Percentiles rank a stretch among this genome's conserved stretches.
These are phyloP conservation scores for Boletellus sp. DNA, from an alignment of 768 basidiomycete genomes.

Conservation along the genomic window DNA sequence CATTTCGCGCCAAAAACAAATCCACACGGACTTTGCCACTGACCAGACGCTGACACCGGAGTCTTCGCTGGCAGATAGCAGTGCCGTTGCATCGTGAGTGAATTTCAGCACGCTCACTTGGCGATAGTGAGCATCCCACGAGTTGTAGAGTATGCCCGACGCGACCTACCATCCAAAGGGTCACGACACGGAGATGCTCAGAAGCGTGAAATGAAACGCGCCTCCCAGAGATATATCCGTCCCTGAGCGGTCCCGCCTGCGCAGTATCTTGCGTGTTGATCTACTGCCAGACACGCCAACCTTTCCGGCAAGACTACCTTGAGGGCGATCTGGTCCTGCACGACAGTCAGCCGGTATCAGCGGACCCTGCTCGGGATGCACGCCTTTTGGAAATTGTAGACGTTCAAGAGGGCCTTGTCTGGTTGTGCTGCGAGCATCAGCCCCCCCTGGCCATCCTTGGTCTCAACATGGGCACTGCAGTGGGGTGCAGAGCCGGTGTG, in stretches of 20 bases:
- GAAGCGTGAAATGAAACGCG: conserved; percentile 35
- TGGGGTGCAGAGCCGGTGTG: conserved; percentile 66
- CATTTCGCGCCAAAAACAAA: conserved; percentile 3
- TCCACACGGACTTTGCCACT: conserved; percentile 64
- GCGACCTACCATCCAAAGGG: conserved; percentile 53
- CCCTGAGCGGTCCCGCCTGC: conserved; percentile 88
- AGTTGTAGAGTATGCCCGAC: conserved; percentile 89
- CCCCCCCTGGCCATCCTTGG: conserved; percentile 73
- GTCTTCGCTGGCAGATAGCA: conserved; percentile 89
- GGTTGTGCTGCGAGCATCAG: conserved; percentile 80
- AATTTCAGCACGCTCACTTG: conserved; percentile 80
- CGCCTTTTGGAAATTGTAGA: conserved; percentile 94
- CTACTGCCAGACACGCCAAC: conserved; percentile 73
- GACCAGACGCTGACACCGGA: conserved; percentile 89
- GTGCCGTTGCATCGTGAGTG: conserved; percentile 71
- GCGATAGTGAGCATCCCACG: conserved; percentile 97
- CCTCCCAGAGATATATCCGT: conserved; percentile 96
- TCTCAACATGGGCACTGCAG: conserved; percentile 66
- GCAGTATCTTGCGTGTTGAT: conserved; percentile 69
- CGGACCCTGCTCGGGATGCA: conserved; percentile 8
- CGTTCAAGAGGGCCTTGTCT: conserved; percentile 84
- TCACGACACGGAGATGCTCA: conserved; percentile 9
- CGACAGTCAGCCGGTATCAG: neutral
- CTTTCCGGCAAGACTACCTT: conserved; percentile 91
- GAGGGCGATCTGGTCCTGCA: conserved; percentile 82